phyloP scores from a whole-genome alignment of 148 eudicot genomes.

The Diospyros kaki region DNA sequence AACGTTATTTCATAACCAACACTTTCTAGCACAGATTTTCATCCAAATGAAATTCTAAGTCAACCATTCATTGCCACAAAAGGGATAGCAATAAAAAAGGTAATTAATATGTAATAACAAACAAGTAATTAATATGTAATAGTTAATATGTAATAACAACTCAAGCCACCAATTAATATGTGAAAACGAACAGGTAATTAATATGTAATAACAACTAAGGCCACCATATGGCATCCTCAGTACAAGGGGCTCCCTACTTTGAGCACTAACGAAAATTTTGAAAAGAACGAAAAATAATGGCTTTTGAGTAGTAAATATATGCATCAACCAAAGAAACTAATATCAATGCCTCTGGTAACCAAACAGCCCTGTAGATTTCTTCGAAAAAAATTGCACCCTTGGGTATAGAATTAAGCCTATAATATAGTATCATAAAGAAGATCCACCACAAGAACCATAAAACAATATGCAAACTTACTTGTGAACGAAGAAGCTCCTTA shows the following conservation, averaged over 20 bases:
- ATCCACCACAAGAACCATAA: background rate
- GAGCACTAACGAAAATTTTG: too few relatives aligned
- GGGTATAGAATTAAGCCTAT: background rate
- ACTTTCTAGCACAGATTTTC: background rate
- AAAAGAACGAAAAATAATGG: too few relatives aligned
- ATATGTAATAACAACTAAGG: too few relatives aligned
- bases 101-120: background rate
- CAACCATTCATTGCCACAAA: background rate
- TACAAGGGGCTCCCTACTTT: too few relatives aligned
- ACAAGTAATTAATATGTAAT: background rate
- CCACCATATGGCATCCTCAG: too few relatives aligned
- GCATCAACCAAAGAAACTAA: background rate
- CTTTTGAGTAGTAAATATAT: background rate
- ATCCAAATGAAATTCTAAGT: background rate
- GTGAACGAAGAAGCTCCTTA: conserved; percentile 96
- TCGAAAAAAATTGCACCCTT: background rate
- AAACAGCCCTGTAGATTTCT: background rate
- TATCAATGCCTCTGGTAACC: background rate
- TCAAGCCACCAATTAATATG: too few relatives aligned
- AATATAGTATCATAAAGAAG: background rate
- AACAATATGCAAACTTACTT: conserved; percentile 34
- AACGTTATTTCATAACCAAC: background rate
- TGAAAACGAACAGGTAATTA: too few relatives aligned
- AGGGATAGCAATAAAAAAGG: too few relatives aligned
- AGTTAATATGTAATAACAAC: background rate